These are phyloP conservation scores for Ophiosphaerella herpotricha DNA, from an alignment of 2,329 filamentous ascomycete genomes.

Conservation along the genomic window DNA sequence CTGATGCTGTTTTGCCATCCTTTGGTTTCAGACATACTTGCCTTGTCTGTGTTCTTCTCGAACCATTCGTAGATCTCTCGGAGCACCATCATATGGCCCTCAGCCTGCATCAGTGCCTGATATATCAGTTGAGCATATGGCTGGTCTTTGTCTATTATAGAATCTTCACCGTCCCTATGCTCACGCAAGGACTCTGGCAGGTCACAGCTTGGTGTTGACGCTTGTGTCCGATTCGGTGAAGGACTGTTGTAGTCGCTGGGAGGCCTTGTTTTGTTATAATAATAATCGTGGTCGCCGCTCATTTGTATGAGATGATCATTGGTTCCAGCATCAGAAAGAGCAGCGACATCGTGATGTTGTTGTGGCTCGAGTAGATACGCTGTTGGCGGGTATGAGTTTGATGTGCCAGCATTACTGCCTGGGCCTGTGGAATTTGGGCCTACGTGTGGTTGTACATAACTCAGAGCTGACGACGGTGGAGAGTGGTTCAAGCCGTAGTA, in stretches of 20 bases:
- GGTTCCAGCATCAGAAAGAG: constrained; percentile 23
- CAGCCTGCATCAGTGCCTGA: constrained; percentile 70
- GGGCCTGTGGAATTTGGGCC: constrained; percentile 17
- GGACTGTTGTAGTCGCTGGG: constrained; percentile 21
- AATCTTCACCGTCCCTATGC: constrained; percentile 8
- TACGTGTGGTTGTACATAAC: constrained; percentile 31
- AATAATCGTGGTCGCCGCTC: constrained; percentile 29
- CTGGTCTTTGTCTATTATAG: constrained; percentile 52
- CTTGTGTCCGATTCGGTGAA: constrained; percentile 27
- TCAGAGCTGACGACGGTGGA: constrained; percentile 14
- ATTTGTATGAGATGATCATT: constrained; percentile 29
- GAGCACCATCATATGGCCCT: constrained; percentile 72
- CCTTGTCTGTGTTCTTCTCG: constrained; percentile 76
- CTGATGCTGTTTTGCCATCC: constrained; percentile 97
- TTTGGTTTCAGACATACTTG: constrained; percentile 57
- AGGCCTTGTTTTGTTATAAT: constrained; percentile 25
- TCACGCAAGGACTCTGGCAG: constrained; percentile 6
- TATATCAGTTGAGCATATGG: constrained; percentile 86
- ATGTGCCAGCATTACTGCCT: constrained; percentile 13
- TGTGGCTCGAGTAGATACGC: constrained; percentile 39
- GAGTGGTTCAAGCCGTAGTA: constrained; percentile 29
- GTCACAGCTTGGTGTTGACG: constrained; percentile 28
- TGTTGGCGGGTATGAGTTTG: constrained; percentile 35
- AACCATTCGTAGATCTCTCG: constrained; percentile 94
- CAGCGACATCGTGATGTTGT: constrained; percentile 22